Evolutionary conservation across 1,139 yeast species (phyloP).

Genomic region (Suhomyces atakaporum): DNA sequence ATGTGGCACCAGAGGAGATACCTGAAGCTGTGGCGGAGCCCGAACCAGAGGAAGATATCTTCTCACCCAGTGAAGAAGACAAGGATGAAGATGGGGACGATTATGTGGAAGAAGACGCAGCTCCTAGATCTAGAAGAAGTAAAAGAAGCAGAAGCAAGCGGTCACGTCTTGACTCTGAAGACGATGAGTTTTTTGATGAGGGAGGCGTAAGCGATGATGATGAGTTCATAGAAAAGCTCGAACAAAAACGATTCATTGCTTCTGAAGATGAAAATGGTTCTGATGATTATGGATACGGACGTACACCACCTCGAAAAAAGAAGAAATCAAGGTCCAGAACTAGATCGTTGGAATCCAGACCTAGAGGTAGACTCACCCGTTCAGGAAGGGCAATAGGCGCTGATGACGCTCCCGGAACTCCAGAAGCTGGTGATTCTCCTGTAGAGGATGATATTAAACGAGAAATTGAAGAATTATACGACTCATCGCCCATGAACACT

Average conservation of each 20-base stretch:
- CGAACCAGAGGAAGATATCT: slow-evolving; percentile 32
- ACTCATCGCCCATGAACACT: slow-evolving; percentile 52
- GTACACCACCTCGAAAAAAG: slow-evolving; percentile 18
- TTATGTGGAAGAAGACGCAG: slow-evolving; percentile 16
- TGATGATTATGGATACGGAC: slow-evolving; percentile 30
- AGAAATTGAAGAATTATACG: slow-evolving; percentile 55
- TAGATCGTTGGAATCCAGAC: slow-evolving; percentile 24
- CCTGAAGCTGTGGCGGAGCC: slow-evolving; percentile 14
- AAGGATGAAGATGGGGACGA: slow-evolving; percentile 16
- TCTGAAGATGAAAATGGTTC: slow-evolving; percentile 36
- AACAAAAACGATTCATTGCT: slow-evolving; percentile 40
- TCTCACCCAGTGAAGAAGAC: slow-evolving; percentile 14
- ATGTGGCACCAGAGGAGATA: slow-evolving; percentile 4
- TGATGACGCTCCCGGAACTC: slow-evolving; percentile 28
- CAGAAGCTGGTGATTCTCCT: slow-evolving; percentile 7
- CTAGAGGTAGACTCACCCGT: slow-evolving; percentile 20
- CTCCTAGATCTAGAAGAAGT: slow-evolving; percentile 11
- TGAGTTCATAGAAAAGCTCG: slow-evolving; percentile 32
- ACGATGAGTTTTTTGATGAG: slow-evolving; percentile 20
- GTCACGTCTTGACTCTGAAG: slow-evolving; percentile 12
- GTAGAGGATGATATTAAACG: slow-evolving; percentile 44
- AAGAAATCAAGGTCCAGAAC: slow-evolving; percentile 30
- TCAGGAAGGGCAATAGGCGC: slow-evolving; percentile 15
- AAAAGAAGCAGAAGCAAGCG: slow-evolving; percentile 7
- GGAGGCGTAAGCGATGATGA: slow-evolving; percentile 19